These are phyloP conservation scores for Lactarius pseudohatsudake DNA, from an alignment of 768 basidiomycete genomes.

Conservation along the genomic window DNA sequence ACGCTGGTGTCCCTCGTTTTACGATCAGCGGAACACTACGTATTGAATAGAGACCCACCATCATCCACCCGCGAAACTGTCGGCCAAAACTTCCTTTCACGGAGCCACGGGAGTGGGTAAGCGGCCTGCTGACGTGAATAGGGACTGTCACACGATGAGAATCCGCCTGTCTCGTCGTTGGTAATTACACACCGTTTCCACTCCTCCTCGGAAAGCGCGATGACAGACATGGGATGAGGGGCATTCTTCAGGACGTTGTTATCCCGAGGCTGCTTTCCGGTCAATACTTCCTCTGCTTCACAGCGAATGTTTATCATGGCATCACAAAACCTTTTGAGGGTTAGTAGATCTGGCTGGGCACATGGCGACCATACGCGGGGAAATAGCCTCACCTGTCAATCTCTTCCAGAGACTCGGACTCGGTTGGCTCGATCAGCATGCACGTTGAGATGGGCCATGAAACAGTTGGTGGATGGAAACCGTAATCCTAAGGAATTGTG, in stretches of 20 bases:
- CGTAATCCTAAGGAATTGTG: slow-evolving; percentile 60
- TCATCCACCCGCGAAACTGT: slow-evolving; percentile 90
- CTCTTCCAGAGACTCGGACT: slow-evolving; percentile 92
- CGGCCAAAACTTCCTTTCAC: slow-evolving; percentile 96
- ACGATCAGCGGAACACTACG: slow-evolving; percentile 6
- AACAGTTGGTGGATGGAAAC: slow-evolving; percentile 96
- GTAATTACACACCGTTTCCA: slow-evolving; percentile 73
- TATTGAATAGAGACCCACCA: slow-evolving; percentile 51
- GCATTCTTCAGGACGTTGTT: slow-evolving; percentile 94
- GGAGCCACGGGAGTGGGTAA: slow-evolving; percentile 81
- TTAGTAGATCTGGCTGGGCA: neutral
- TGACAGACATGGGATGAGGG: slow-evolving; percentile 81
- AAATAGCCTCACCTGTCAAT: slow-evolving; percentile 64
- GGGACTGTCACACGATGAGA: slow-evolving; percentile 50
- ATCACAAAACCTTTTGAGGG: slow-evolving; percentile 77
- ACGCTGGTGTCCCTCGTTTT: slow-evolving; percentile 51
- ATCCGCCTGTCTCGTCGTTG: neutral
- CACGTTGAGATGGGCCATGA: slow-evolving; percentile 98
- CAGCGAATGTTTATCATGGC: slow-evolving; percentile 96
- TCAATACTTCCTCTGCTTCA: slow-evolving; percentile 85
- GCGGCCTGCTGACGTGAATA: slow-evolving; percentile 90
- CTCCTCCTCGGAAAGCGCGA: slow-evolving; percentile 68
- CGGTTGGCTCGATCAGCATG: slow-evolving; percentile 97
- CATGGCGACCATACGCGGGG: neutral
- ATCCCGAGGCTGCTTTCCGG: slow-evolving; percentile 84